Percentiles rank a stretch among this genome's conserved stretches.
These are phyloP conservation scores for Schizothecium vesticola DNA, from an alignment of 495 filamentous ascomycete species.

Conservation along the genomic window DNA sequence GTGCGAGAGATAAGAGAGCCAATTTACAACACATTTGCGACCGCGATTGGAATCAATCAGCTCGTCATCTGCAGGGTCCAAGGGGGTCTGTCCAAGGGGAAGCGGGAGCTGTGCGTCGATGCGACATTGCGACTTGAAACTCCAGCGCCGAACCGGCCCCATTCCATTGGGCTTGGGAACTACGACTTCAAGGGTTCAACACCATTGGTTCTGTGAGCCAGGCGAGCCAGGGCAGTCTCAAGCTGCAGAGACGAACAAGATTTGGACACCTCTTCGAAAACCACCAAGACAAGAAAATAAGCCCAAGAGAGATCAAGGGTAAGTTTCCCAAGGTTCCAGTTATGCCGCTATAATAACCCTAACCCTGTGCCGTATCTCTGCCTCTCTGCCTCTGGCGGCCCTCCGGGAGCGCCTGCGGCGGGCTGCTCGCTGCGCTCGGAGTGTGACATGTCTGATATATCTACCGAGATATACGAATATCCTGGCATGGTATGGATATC, in stretches of 20 bases:
- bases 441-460: no score
- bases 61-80: background rate
- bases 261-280: no score
- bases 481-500: background rate
- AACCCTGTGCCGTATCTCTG: no score
- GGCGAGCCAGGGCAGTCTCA: background rate
- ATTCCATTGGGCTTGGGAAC: background rate
- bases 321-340: background rate
- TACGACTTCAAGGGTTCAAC: background rate
- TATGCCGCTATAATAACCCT: no score
- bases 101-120: background rate
- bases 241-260: background rate
- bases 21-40: background rate
- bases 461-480: no score
- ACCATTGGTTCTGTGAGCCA: background rate
- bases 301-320: no score
- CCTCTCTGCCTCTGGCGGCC: no score
- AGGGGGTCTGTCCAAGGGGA: background rate
- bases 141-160: background rate
- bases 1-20: background rate
- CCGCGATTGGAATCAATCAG: background rate
- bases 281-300: no score
- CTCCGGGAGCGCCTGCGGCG: no score
- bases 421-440: no score
- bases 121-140: background rate